Evolutionary conservation across 1,284 basidiomycete species (phyloP), one percentile per base, ranked within the genome.

Genomic region (Bondarzewia mesenterica): DNA sequence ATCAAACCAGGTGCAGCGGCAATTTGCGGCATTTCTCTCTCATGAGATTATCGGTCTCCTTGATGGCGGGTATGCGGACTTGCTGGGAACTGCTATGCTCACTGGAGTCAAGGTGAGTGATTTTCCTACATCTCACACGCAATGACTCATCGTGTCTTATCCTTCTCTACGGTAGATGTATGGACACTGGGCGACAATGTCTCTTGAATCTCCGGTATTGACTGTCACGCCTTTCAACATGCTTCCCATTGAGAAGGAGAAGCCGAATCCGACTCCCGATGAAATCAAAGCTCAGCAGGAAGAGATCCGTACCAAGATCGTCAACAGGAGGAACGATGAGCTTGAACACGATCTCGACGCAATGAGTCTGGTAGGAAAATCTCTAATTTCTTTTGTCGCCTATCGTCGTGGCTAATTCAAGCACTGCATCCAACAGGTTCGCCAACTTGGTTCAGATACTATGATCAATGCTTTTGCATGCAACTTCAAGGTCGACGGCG

Each of bases 1-100:
- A 73, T 72, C 54, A 74, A 74, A 61, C 70, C 72, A 7, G 72
- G 72, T 29, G 72, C 72, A 6, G 59, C 71, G 0, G 55, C 70
- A 0, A 62, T n/a, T 65, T 3, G 63, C 67, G 2, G 60, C 58
- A 1, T 73, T 56, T 43, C 50, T 72, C 7, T 58, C 63, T 3
- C 68, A 72, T 52, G 49, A 60, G 23, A 63, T 68, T 14, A 60
- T 73, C 29, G 70, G 70, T 1, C 56, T 72, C 7, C 58, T 70
- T 48, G 54, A 59, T 25, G 50, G 58, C 4, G 71, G 71, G 1
- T 65, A 69, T 52, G 69, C 67, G 2, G 52, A 49, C 15, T 55
- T 73, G 1, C 60, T 73, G 8, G 69, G 71, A 5, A 65, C 71
- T 51, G 69, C 64, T 5, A 56, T 62, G 15, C 70, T 69, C 49